These are phyloP conservation scores for Epichloe scottii DNA, from an alignment of 2,329 filamentous ascomycete species.

Conservation along the genomic window DNA sequence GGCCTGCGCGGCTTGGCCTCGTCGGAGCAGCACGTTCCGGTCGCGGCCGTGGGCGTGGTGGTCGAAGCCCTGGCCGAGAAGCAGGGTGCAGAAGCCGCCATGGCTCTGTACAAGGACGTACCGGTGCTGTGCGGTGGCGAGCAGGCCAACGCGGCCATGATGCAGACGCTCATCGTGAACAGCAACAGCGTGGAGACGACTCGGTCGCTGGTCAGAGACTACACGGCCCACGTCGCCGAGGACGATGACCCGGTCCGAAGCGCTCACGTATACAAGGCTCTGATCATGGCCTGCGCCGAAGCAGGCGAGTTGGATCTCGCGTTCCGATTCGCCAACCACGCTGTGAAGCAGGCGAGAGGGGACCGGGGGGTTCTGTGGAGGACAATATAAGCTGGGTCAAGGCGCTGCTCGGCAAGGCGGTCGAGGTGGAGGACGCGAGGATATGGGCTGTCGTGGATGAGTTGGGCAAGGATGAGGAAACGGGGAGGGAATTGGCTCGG, in stretches of 20 bases:
- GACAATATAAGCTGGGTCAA: conserved; percentile 15
- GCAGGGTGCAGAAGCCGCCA: conserved; percentile 18
- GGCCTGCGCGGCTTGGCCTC: conserved; percentile 41
- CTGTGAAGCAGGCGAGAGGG: background rate
- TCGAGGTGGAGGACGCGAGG: conserved; percentile 17
- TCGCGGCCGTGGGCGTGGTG: conserved; percentile 22
- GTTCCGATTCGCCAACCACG: conserved; percentile 17
- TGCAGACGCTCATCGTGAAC: conserved; percentile 20
- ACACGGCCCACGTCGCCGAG: conserved; percentile 13
- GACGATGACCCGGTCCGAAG: conserved; percentile 7
- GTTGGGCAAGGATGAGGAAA: conserved; percentile 11
- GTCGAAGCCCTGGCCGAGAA: conserved; percentile 21
- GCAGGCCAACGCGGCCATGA: conserved; percentile 13
- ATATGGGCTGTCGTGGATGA: conserved; percentile 22
- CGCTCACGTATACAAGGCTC: conserved; percentile 11
- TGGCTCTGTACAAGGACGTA: conserved; percentile 20
- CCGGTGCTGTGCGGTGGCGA: conserved; percentile 18
- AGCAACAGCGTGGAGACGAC: conserved; percentile 14
- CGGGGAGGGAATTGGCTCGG: conserved; percentile 11
- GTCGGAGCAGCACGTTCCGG: conserved; percentile 22
- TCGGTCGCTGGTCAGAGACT: conserved; percentile 17
- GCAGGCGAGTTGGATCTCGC: conserved; percentile 21
- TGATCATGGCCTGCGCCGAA: conserved; percentile 18
- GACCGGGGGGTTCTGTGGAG: background rate
- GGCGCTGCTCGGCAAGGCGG: conserved; percentile 15